These are phyloP conservation scores for Trypanosomatidae sp. DNA, from an alignment of 208 protist species.

Conservation along the genomic window DNA sequence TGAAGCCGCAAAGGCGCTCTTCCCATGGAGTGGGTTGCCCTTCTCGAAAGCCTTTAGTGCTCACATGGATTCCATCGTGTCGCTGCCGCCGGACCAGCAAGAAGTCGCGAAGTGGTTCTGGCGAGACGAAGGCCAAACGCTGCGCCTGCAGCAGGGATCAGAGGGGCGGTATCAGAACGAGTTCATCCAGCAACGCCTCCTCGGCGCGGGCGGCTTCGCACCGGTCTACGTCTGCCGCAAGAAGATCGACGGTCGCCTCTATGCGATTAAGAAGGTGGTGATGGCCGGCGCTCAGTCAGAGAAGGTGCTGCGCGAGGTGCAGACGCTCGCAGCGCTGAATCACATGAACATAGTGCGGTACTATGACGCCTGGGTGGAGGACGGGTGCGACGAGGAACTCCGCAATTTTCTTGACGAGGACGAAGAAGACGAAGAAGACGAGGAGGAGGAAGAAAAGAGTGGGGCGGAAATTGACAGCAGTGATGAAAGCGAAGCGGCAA, in stretches of 20 bases:
- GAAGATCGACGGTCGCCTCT: slow-evolving; percentile 76
- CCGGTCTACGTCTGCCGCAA: slow-evolving; percentile 88
- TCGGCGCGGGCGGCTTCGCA: slow-evolving; percentile 78
- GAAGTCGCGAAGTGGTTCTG: slow-evolving; percentile 74
- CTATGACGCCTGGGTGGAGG: slow-evolving; percentile 90
- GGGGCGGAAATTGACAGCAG: slow-evolving; percentile 12
- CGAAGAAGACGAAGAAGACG: slow-evolving; percentile 38
- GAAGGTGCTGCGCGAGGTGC: slow-evolving; percentile 72
- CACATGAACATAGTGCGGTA: slow-evolving; percentile 89
- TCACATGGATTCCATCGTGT: slow-evolving; percentile 29
- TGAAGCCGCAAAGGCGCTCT: slow-evolving; percentile 33
- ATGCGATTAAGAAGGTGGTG: slow-evolving; percentile 86
- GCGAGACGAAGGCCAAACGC: slow-evolving; percentile 48
- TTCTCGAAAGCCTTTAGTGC: slow-evolving; percentile 45
- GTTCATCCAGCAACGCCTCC: slow-evolving; percentile 77
- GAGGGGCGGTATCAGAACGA: slow-evolving; percentile 72
- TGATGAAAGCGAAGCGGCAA: too few relatives aligned
- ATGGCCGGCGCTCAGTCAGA: slow-evolving; percentile 59
- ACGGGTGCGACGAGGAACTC: slow-evolving; percentile 79
- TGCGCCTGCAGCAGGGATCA: slow-evolving; percentile 48
- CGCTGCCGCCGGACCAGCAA: slow-evolving; percentile 24
- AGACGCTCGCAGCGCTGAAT: slow-evolving; percentile 74
- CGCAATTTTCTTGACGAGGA: slow-evolving; percentile 43
- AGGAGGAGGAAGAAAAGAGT: slow-evolving; percentile 14
- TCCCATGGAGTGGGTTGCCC: slow-evolving; percentile 59